phyloP scores from a whole-genome alignment of 208 protist genomes.

The Naegleria lovaniensis region DNA sequence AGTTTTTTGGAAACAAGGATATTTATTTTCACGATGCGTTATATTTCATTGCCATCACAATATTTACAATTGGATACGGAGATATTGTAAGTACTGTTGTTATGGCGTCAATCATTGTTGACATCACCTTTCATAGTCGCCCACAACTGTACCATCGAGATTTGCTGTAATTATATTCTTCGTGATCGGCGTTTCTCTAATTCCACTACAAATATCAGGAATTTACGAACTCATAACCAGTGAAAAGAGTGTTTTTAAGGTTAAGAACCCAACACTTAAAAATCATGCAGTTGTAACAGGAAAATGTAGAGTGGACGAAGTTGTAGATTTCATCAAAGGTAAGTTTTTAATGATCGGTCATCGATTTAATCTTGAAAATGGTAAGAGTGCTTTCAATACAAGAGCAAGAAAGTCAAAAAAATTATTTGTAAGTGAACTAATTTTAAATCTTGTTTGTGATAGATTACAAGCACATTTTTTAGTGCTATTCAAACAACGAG shows the following conservation, averaged over 20 bases:
- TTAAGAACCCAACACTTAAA: neutral
- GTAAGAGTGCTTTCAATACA: neutral
- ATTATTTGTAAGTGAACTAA: neutral
- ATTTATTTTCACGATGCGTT: neutral
- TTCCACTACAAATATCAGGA: neutral
- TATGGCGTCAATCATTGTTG: no score
- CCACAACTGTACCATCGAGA: neutral
- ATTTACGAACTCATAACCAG: neutral
- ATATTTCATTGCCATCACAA: neutral
- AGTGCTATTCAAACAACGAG: neutral
- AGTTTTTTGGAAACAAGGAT: neutral
- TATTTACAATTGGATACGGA: conserved; percentile 1
- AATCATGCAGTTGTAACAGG: neutral
- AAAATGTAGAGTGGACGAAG: neutral
- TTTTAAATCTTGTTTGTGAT: no score
- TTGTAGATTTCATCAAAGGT: neutral
- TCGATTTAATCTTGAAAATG: no score
- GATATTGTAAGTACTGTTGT: neutral
- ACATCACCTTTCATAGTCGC: neutral
- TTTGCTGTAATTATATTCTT: neutral
- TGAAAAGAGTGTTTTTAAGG: neutral
- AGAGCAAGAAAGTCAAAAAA: neutral
- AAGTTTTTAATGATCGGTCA: no score
- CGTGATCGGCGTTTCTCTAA: neutral
- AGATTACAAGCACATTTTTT: neutral